Conservation (phyloP, 768 basidiomycete species). For the Podaxis mareebaensis region DNA sequence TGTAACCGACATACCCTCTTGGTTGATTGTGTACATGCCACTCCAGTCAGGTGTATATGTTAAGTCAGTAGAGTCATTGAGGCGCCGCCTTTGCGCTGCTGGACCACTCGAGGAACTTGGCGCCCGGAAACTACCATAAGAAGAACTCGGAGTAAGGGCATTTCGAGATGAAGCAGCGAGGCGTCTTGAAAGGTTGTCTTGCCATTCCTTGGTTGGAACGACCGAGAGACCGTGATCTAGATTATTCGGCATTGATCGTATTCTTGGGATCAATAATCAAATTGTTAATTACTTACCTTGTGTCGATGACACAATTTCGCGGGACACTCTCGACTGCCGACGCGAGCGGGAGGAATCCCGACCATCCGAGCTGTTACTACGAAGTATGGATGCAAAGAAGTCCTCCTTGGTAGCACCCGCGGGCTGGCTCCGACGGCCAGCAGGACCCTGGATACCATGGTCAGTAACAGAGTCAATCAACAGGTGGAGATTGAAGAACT, state of each 20-base stretch:
- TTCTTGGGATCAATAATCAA: background rate
- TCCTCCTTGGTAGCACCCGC: constrained; percentile 72
- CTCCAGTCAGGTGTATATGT: constrained; percentile 48
- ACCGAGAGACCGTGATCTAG: constrained; percentile 60
- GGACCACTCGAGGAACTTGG: constrained; percentile 16
- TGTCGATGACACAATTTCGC: constrained; percentile 78
- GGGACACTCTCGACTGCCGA: constrained; percentile 73
- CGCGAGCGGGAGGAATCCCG: constrained; percentile 63
- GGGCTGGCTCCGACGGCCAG: constrained; percentile 62
- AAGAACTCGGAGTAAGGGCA: constrained; percentile 21
- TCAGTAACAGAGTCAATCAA: constrained; percentile 12
- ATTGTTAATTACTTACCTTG: constrained; percentile 41
- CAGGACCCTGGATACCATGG: constrained; percentile 53
- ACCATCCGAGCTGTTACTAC: constrained; percentile 50
- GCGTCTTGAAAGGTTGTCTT: constrained; percentile 65
- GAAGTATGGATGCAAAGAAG: constrained; percentile 73
- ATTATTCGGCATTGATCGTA: constrained; percentile 11
- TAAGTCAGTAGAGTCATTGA: constrained; percentile 34
- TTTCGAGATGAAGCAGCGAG: constrained; percentile 37
- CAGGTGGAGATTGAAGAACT: constrained; percentile 24
- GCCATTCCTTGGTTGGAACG: constrained; percentile 76
- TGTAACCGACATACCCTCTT: constrained; percentile 21
- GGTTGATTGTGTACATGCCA: constrained; percentile 60
- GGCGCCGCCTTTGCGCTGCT: constrained; percentile 46
- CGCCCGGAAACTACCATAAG: constrained; percentile 22